Base-by-base conservation (phyloP, 768 basidiomycete species). In the Termitomyces sp. region DNA sequence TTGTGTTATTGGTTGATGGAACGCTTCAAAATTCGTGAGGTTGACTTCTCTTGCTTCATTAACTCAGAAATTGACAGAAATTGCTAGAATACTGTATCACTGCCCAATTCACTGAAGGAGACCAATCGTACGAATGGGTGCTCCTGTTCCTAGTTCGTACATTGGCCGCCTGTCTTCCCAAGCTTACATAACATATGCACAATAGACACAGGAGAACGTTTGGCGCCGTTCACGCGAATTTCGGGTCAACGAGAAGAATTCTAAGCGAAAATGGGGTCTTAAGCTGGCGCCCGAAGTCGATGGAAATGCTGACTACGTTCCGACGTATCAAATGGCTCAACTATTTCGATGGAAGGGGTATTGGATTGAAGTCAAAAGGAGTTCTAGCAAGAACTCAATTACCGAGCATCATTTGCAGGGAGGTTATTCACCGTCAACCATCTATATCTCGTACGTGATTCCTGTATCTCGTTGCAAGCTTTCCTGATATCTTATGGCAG, bases 41-140 rank as follows among this genome's bases (percentile, higher is more conserved):
- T 69, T 3, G 40, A 41, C 14, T 36, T 54, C 48, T 46, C 43
- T 20, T 48, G 18, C 9, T 28, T 46, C 45, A 1, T 35, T 14
- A 8, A 38, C n/a, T 14, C 11, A 28, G 32, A 6, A 9, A 36
- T 47, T 47, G 26, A 49, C 6, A 55, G 26, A 1, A 13, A 20
- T 40, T 1, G 13, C 40, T 58, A 81, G 79, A 75, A 53, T 77
- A 75, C 53, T 74, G 71, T 3, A 70, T 79, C 8, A 76, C 77
- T 7, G 79, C 77, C 0, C 71, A 73, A 36, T 80, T 82, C 57
- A 66, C 67, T n/a, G 70, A 78, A 60, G 75, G 77, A 10, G 79
- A 81, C 58, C 78, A 76, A 0, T 70, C 77, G 1, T 80, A 78
- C 57, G 79, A 81, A 51, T 82, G 79, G 79, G 70, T 82, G 6